These are phyloP conservation scores for Skeletonema menzelii DNA, from an alignment of 108 stramenopile species.

Conservation along the genomic window DNA sequence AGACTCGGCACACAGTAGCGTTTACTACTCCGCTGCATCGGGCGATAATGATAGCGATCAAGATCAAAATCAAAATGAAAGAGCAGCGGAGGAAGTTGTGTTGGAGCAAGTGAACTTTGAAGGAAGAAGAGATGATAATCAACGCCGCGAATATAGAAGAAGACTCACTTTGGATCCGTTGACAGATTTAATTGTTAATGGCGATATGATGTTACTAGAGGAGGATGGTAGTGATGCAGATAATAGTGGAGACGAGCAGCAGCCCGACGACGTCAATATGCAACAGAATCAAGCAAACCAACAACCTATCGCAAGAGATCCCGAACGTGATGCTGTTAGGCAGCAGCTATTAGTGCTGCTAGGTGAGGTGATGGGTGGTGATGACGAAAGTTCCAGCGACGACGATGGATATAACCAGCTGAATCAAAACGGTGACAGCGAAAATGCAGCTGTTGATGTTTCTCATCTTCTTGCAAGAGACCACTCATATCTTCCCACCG, in stretches of 20 bases:
- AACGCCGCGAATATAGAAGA: not conserved
- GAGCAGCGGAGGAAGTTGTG: not conserved
- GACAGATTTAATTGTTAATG: not conserved
- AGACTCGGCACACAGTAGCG: not conserved
- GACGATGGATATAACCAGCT: constrained; percentile 6
- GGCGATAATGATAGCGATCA: constrained; percentile 1
- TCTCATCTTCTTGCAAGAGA: constrained; percentile 41
- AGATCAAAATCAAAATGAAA: not conserved
- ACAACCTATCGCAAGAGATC: not conserved
- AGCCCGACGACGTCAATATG: not conserved
- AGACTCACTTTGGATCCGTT: not conserved
- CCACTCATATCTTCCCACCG: constrained; percentile 62
- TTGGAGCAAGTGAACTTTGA: constrained; percentile 1
- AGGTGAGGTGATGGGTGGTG: not conserved
- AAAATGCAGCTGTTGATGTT: constrained; percentile 8
- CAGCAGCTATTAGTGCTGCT: not conserved
- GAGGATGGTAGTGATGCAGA: not conserved
- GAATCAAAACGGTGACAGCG: not conserved
- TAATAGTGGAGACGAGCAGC: not conserved
- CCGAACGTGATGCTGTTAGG: not conserved
- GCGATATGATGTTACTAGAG: not conserved
- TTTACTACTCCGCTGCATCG: not conserved
- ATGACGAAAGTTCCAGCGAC: not conserved
- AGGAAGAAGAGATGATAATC: not conserved
- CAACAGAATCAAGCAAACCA: not conserved